Evolutionary conservation across 208 protist species (phyloP), one percentile per base, ranked within the genome.

Genomic region (Leishmania martiniquensis): DNA sequence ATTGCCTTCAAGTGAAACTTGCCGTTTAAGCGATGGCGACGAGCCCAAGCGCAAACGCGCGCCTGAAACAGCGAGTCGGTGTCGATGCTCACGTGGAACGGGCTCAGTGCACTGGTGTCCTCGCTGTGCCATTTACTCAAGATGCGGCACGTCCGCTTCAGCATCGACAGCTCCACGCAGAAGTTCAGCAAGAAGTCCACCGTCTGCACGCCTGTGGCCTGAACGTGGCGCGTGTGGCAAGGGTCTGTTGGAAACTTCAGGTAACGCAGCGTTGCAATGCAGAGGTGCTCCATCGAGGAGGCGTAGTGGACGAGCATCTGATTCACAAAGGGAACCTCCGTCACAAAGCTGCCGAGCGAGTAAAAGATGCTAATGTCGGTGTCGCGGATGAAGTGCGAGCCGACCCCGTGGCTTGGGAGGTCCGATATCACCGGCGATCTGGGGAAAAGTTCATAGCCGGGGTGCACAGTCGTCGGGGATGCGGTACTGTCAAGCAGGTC

Each of bases 261-360:
- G 67, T 93, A 95, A 13, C 88, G 88, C 68, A 91, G 79, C 51
- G 89, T 85, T n/a, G 89, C 91, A 59, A 95, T 82, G 83, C 91
- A 95, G 44, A 95, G 76, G 51, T 85, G 83, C 82, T 95, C 91
- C 60, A 95, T 66, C 15, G 82, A 75, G 12, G 88, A 81, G 17
- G 89, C 88, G 83, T 94, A 95, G 68, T 86, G 72, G 17, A 85
- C 79, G 60, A 95, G 86, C 52, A 93, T 77, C 55, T 85, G 82
- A 75, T 95, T 95, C 9, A 90, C 81, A 65, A 88, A 91, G 39
- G 91, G 91, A 51, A 95, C 87, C 6, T 82, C 80, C 51, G 91
- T 95, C 15, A 92, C 85, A 69, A 93, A 93, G 54, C 75, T 47
- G n/a, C 49, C 44, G 39, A 88, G 77, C 34, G 79, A 76, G 72